Evolutionary conservation across 371 early-diverging fungal species (phyloP), one percentile per base, ranked within the genome.

Genomic region (Mucor irregularis): DNA sequence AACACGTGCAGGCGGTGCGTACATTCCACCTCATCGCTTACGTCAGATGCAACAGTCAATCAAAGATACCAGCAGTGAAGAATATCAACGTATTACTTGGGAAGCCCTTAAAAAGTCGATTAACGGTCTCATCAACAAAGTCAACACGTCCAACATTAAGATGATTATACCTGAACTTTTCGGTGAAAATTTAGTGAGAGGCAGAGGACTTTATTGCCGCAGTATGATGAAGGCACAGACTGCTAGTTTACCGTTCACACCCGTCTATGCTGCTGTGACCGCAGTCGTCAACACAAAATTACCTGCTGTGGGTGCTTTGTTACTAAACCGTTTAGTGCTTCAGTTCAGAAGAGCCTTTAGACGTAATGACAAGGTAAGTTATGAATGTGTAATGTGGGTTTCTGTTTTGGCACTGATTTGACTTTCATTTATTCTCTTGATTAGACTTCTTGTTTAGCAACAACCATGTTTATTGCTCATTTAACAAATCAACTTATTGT

Each of bases 51-150:
- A 96, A 65, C 88, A 87, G 17, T 74, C 80, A 16, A 85, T 90
- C 34, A 87, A 82, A n/a, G 92, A 93, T 63, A 86, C 85, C 48
- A 71, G 64, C 19, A 85, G 84, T 44, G 82, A 81, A 28, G 88
- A 80, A 49, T 89, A 87, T 57, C 98, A 98, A 72, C 89, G 97
- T 11, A 86, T 94, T 68, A 86, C 84, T 26, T 98, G 98, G 98
- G 97, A 98, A 61, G 88, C 90, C 5, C 79, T 98, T 9, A 97
- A 96, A 68, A 97, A 97, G 72, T 86, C 87, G 45, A 89, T 98
- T 60, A 96, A 97, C 64, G 98, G 96, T 56, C 81, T 92, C 14
- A 91, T 97, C 69, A 98, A 97, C 84, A 97, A 95, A 82, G 93
- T 94, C 31, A 97, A 95, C 58, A 86, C 80, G 4, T 71, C 89